Percentiles rank a stretch among this genome's conserved stretches.
Evolutionary conservation across 2,329 filamentous ascomycete genomes (phyloP).

Genomic region (Chaetomium strumarium): DNA sequence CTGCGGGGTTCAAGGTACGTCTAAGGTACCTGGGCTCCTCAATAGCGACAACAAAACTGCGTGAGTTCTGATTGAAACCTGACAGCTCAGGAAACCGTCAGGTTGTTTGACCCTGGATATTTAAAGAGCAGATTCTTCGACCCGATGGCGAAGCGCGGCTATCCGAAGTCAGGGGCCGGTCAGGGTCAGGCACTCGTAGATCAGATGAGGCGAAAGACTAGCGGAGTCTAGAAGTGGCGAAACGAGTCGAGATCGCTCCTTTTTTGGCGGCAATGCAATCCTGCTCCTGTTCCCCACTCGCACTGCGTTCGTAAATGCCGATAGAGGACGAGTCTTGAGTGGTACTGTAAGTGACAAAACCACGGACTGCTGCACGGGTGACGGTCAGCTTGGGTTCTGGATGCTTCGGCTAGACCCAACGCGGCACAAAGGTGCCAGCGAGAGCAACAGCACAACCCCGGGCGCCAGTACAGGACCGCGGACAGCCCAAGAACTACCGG

Average conservation of each 20-base stretch:
- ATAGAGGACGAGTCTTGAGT: neutral
- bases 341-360: neutral
- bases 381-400: constrained; percentile 10
- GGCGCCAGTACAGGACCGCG: too few relatives aligned
- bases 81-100: constrained; percentile 17
- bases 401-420: neutral
- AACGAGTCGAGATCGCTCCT: constrained; percentile 25
- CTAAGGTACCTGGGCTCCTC: constrained; percentile 30
- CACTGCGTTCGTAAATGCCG: constrained; percentile 7
- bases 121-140: constrained; percentile 9
- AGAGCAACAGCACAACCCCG: too few relatives aligned
- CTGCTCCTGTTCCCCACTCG: constrained; percentile 15
- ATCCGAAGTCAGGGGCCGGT: neutral
- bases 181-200: neutral
- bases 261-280: constrained; percentile 17
- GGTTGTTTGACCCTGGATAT: constrained; percentile 18
- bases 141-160: constrained; percentile 4
- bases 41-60: constrained; percentile 34
- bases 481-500: neutral
- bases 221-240: constrained; percentile 20
- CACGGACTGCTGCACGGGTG: neutral
- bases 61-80: constrained; percentile 14
- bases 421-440: neutral
- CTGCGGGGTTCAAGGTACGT: constrained; percentile 24
- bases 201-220: constrained; percentile 6